phyloP scores from a whole-genome alignment of 2,329 filamentous ascomycete genomes.

The Botryosphaeria dothidea region DNA sequence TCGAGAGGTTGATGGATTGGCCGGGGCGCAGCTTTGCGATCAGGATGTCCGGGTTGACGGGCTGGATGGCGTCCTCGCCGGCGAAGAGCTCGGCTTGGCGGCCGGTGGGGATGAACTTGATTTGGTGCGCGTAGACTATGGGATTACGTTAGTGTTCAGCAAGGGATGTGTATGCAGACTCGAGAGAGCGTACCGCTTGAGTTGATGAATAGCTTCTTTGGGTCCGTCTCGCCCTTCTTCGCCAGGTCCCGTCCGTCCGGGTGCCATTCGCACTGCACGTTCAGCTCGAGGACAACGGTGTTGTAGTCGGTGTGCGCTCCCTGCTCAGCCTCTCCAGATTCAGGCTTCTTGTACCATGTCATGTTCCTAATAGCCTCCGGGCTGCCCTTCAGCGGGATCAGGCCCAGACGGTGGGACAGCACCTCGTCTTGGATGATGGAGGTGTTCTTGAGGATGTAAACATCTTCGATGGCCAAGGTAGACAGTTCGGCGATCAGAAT shows the following conservation, averaged over 20 bases:
- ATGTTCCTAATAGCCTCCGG: constrained; percentile 78
- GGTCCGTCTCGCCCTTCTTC: constrained; percentile 72
- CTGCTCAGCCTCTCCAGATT: constrained; percentile 47
- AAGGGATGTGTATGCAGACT: neutral
- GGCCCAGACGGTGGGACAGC: constrained; percentile 81
- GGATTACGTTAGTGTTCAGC: neutral
- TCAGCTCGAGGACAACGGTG: constrained; percentile 76
- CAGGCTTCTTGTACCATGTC: constrained; percentile 76
- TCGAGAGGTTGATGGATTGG: constrained; percentile 80
- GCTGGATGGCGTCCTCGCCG: constrained; percentile 64
- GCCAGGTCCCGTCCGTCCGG: constrained; percentile 59
- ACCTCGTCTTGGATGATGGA: constrained; percentile 98
- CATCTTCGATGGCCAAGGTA: constrained; percentile 88
- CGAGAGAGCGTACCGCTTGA: constrained; percentile 55
- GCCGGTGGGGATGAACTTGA: constrained; percentile 75
- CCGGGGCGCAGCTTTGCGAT: constrained; percentile 91
- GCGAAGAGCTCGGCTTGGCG: constrained; percentile 43
- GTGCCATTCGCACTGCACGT: constrained; percentile 80
- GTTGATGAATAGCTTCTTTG: constrained; percentile 80
- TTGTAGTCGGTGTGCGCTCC: constrained; percentile 72
- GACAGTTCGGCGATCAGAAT: constrained; percentile 95
- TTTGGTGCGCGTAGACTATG: constrained; percentile 49
- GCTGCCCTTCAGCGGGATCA: constrained; percentile 84
- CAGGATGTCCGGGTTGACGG: constrained; percentile 88
- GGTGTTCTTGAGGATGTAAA: constrained; percentile 94